phyloP scores from a whole-genome alignment of 2,329 filamentous ascomycete genomes.

The Ascochyta fabae region DNA sequence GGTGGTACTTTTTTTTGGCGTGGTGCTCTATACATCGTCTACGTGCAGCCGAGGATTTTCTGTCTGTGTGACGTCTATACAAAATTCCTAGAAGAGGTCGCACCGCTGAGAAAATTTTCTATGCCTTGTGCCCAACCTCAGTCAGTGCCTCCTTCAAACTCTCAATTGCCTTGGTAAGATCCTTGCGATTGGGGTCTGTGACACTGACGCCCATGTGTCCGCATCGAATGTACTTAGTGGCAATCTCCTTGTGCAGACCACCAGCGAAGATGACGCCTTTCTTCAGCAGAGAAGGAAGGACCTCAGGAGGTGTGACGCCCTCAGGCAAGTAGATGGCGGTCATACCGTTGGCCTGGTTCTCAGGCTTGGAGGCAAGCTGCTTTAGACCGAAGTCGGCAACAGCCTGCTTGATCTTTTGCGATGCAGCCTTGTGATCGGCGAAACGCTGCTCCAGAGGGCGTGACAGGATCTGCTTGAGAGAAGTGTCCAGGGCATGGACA shows the following conservation, averaged over 20 bases:
- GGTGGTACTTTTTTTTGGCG: constrained; percentile 1
- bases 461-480: constrained; percentile 84
- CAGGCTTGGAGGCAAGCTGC: constrained; percentile 82
- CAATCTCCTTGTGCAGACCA: constrained; percentile 95
- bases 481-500: constrained; percentile 88
- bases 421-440: constrained; percentile 77
- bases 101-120: background rate
- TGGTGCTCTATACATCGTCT: background rate
- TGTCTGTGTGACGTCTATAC: constrained; percentile 5
- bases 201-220: constrained; percentile 98
- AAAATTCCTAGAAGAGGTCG: background rate
- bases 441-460: constrained; percentile 83
- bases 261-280: constrained; percentile 94
- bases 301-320: constrained; percentile 76
- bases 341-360: constrained; percentile 96
- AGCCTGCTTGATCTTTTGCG: constrained; percentile 85
- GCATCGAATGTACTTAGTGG: constrained; percentile 89
- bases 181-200: constrained; percentile 77
- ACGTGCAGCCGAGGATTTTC: background rate
- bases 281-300: constrained; percentile 83
- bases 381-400: constrained; percentile 81
- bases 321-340: constrained; percentile 96
- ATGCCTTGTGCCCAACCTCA: constrained; percentile 71
- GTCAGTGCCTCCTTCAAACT: constrained; percentile 76
- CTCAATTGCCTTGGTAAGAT: constrained; percentile 83